Base-by-base conservation (phyloP, 2,329 filamentous ascomycete species). In the Thelonectria discophora region DNA sequence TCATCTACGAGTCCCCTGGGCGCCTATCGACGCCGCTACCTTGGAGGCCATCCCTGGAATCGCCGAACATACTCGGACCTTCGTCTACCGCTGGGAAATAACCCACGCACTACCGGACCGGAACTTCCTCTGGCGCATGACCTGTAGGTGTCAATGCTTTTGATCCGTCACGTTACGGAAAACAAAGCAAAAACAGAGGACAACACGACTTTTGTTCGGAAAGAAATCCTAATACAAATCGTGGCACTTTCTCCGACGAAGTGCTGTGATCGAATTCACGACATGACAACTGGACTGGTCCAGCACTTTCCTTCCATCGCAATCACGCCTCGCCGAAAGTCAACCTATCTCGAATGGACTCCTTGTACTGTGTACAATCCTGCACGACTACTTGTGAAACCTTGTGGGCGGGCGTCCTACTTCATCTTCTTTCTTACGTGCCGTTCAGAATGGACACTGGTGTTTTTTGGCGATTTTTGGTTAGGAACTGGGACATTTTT, bases 61-160 rank as follows among this genome's bases (percentile, higher is more conserved):
- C 66, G 70, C 46, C 69, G 70, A 47, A 67, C 67, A 3, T 64
- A 69, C 63, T 77, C 76, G 8, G 73, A 75, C 61, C 72, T 82
- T 24, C 78, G 79, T n/a, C 75, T 82, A 12, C 79, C 80, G 0
- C 69, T 74, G 7, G 74, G 71, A 55, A 78, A 80, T 37, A 30
- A 30, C 52, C 73, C 3, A 58, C 52, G 8, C 64, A 65, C 21
- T 68, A 66, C 17, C 59, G 67, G 5, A 62, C 66, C 21, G 68
- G 69, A 58, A 60, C 70, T 7, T 68, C 63, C 45, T 66, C 55
- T 53, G 24, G 56, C 18, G 21, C 40, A 30, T 63, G 52, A 63
- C 15, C 24, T 32, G 13, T 17, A 43, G 18, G 17, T 42, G 39
- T 34, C 10, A 24, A 6, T 53, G 20, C 21, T 48, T 48, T 49